Evolutionary conservation across 2,329 filamentous ascomycete species (phyloP), one percentile per base, ranked within the genome.

Genomic region (Verticillium albo-atrum): DNA sequence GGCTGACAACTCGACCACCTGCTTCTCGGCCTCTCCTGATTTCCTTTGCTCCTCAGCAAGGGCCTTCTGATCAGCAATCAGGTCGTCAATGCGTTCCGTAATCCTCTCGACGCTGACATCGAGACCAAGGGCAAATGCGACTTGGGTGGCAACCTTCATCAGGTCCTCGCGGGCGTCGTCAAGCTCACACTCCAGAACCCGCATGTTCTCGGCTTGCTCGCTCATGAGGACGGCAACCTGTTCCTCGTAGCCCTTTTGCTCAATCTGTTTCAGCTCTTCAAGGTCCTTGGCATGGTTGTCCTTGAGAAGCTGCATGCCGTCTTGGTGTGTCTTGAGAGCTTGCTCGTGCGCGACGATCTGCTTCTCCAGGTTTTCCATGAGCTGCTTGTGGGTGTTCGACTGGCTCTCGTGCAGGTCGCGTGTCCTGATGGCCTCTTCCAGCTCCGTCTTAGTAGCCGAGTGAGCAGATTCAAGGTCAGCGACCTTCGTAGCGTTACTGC

Each of bases 381-480:
- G 75, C 30, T 79, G 70, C 63, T 77, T 74, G 65, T 82, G 78
- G 20, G 70, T 68, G 12, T 76, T 73, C 0, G 76, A 73, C 57
- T 86, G 81, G 2, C 74, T 69, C 25, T 69, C 66, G 1, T 77
- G 77, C 23, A 82, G 72, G 25, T 86, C 84, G 58, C 86, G 85
- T 1, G 84, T 81, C 57, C 84, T 81, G 9, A 82, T 79, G 52
- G 88, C 82, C 57, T 89, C 82, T 42, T 91, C 85, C 12, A 96
- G 81, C 67, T 94, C 84, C 54, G 82, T 75, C 67, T 86, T 84
- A 56, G 89, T 84, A 27, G 82, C 81, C 32, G 82, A 73, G 69
- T 96, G 89, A 4, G 88, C 84, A 63, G 87, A 77, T 72, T 97
- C 92, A 15, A 97, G 80, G 64, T 90, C 84, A 3, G 86, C 81